These are phyloP conservation scores for Pistacia vera DNA, from an alignment of 345 rosid genomes.

Conservation along the genomic window DNA sequence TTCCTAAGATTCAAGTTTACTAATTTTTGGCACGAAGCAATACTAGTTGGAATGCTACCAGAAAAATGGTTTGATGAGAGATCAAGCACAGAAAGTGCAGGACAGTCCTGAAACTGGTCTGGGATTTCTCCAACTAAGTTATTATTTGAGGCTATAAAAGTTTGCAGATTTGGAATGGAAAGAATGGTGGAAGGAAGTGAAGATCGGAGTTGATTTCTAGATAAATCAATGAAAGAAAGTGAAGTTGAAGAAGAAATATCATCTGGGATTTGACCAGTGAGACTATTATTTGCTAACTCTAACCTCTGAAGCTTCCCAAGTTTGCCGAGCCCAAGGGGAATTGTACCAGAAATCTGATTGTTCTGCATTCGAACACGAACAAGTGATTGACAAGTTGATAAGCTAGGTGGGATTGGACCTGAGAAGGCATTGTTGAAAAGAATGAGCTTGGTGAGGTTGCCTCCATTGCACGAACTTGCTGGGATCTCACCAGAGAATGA, in stretches of 20 bases:
- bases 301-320: slow-evolving; percentile 80
- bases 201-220: slow-evolving; percentile 61
- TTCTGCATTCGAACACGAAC: slow-evolving; percentile 89
- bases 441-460: slow-evolving; percentile 87
- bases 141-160: slow-evolving; percentile 64
- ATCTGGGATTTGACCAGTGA: slow-evolving; percentile 73
- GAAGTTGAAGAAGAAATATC: slow-evolving; percentile 71
- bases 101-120: slow-evolving; percentile 88
- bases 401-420: slow-evolving; percentile 66
- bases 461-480: slow-evolving; percentile 58
- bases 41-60: slow-evolving; percentile 79
- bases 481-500: slow-evolving; percentile 80
- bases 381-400: slow-evolving; percentile 62
- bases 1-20: slow-evolving; percentile 68
- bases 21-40: slow-evolving; percentile 80
- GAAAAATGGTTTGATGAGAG: slow-evolving; percentile 73
- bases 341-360: slow-evolving; percentile 65
- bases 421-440: slow-evolving; percentile 83
- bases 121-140: slow-evolving; percentile 78
- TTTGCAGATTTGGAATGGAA: slow-evolving; percentile 73
- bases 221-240: slow-evolving; percentile 85
- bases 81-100: slow-evolving; percentile 79
- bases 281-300: slow-evolving; percentile 75
- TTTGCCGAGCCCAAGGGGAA: slow-evolving; percentile 84
- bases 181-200: slow-evolving; percentile 79